Evolutionary conservation across 371 early-diverging fungal genomes (phyloP).

Genomic region (Mucor velutinosus): DNA sequence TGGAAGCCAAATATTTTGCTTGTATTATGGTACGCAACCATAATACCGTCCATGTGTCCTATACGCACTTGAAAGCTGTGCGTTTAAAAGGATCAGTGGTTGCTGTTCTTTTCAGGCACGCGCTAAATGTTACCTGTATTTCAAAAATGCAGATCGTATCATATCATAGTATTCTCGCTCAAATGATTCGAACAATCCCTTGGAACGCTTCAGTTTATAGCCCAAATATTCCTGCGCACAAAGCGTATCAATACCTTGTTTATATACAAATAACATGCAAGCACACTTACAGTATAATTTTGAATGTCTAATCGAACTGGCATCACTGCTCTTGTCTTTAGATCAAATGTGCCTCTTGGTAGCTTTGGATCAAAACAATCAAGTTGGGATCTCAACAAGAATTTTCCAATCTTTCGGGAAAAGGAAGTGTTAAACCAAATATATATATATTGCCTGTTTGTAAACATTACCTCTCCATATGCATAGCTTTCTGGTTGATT

Average conservation of each 20-base stretch:
- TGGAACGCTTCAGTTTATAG: constrained; percentile 57
- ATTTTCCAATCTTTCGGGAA: constrained; percentile 44
- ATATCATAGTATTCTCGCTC: constrained; percentile 96
- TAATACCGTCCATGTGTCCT: constrained; percentile 96
- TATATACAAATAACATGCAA: not conserved
- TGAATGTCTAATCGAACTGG: constrained; percentile 82
- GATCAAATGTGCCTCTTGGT: constrained; percentile 84
- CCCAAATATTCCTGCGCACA: constrained; percentile 50
- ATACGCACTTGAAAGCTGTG: constrained; percentile 88
- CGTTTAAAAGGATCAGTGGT: not conserved
- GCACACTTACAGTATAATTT: constrained; percentile 65
- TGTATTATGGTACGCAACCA: constrained; percentile 95
- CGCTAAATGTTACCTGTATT: constrained; percentile 20
- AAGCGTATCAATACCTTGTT: not conserved
- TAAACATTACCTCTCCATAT: constrained; percentile 42
- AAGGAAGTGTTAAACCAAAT: not conserved
- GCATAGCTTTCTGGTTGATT: constrained; percentile 55
- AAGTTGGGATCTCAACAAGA: constrained; percentile 89
- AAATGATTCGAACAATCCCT: constrained; percentile 79
- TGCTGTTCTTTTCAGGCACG: not conserved
- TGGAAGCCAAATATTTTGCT: constrained; percentile 93
- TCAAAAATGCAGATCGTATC: constrained; percentile 52
- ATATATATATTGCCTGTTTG: not conserved
- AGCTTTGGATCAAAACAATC: constrained; percentile 84
- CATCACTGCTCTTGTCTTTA: constrained; percentile 90